phyloP scores from a whole-genome alignment of 2,329 filamentous ascomycete genomes.

The Madurella fahalii region DNA sequence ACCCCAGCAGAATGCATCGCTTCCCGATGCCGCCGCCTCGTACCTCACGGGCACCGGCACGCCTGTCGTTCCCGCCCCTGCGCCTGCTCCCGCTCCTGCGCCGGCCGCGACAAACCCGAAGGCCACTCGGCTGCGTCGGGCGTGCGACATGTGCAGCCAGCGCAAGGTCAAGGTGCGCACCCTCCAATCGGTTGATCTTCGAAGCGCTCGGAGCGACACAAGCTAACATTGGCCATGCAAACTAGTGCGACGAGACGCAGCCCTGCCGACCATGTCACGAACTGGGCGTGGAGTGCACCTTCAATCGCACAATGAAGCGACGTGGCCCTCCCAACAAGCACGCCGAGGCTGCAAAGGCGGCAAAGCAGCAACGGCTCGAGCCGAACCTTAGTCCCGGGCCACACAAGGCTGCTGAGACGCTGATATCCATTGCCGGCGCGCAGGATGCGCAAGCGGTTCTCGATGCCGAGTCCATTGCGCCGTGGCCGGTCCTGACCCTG shows the following conservation, averaged over 20 bases:
- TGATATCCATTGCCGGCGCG: conserved; percentile 43
- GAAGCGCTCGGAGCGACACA: neutral
- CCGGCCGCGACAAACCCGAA: conserved; percentile 31
- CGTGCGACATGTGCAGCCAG: conserved; percentile 59
- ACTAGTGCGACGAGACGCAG: conserved; percentile 51
- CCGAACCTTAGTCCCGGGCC: conserved; percentile 30
- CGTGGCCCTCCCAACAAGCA: conserved; percentile 58
- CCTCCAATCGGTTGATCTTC: neutral
- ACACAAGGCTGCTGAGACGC: conserved; percentile 46
- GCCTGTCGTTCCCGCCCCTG: neutral
- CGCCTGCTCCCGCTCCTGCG: neutral
- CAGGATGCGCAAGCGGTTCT: conserved; percentile 34
- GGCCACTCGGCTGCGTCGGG: conserved; percentile 53
- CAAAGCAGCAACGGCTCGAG: conserved; percentile 45
- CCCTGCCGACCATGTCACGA: conserved; percentile 55
- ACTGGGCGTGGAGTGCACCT: conserved; percentile 56
- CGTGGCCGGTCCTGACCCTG: conserved; percentile 62
- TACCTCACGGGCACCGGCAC: conserved; percentile 8
- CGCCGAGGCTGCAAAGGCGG: conserved; percentile 51
- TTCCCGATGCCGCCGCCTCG: conserved; percentile 10
- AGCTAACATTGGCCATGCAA: conserved; percentile 8
- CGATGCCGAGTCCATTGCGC: conserved; percentile 67
- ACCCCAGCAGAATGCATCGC: conserved; percentile 17
- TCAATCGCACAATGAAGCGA: conserved; percentile 53
- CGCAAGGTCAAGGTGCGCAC: conserved; percentile 52